Evolutionary conservation across 2,329 filamentous ascomycete species (phyloP).

Genomic region (Alternaria hordeiaustralica): DNA sequence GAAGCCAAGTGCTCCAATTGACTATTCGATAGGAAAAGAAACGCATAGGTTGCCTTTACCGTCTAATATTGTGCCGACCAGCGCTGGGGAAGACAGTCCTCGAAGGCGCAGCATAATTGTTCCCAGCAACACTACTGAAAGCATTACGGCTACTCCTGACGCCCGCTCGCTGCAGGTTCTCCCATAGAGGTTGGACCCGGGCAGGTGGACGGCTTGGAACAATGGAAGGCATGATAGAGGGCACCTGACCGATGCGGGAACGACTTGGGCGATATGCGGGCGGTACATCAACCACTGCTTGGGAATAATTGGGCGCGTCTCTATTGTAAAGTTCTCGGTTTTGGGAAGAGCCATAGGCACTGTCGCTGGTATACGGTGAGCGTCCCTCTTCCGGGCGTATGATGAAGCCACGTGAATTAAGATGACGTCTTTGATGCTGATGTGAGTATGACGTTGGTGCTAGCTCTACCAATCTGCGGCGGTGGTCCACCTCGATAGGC

Average conservation of each 20-base stretch:
- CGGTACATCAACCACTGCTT: constrained; percentile 7
- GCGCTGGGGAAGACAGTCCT: constrained; percentile 14
- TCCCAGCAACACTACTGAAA: not conserved
- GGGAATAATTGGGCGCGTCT: constrained; percentile 5
- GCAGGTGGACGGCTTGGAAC: constrained; percentile 14
- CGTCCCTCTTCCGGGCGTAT: constrained; percentile 10
- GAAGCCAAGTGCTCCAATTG: not conserved
- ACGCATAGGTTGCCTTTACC: constrained; percentile 11
- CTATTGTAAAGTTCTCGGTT: constrained; percentile 2
- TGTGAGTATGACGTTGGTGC: not conserved
- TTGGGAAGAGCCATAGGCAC: constrained; percentile 10
- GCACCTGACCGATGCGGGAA: constrained; percentile 18
- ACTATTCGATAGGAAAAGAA: not conserved
- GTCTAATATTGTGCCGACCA: constrained; percentile 27
- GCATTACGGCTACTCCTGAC: constrained; percentile 31
- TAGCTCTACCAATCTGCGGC: not conserved
- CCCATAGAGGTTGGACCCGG: constrained; percentile 22
- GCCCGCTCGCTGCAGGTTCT: constrained; percentile 25
- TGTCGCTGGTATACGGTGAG: constrained; percentile 11
- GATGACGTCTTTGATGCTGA: constrained; percentile 14
- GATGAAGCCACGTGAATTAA: constrained; percentile 22
- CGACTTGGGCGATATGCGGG: constrained; percentile 8
- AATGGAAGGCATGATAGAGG: constrained; percentile 26
- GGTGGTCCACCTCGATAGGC: constrained; percentile 11
- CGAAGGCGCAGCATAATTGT: constrained; percentile 2